Evolutionary conservation across 495 filamentous ascomycete species (phyloP).

Genomic region (Neurospora sp.): DNA sequence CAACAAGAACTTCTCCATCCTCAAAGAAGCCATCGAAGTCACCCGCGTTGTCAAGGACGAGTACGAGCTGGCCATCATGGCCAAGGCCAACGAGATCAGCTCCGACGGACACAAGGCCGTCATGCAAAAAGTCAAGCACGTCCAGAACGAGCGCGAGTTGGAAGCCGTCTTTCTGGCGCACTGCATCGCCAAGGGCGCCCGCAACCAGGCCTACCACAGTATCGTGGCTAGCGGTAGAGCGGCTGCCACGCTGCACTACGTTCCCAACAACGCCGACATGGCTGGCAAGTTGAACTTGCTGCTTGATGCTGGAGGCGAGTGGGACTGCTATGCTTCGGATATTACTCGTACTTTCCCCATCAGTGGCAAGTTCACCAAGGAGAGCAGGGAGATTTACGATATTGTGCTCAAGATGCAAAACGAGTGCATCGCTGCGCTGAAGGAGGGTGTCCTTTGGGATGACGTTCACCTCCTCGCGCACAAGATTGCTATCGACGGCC

Average conservation of each 20-base stretch:
- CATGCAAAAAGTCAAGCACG: conserved; percentile 51
- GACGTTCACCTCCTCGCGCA: conserved; percentile 72
- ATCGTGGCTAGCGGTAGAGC: conserved; percentile 71
- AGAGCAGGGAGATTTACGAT: conserved; percentile 71
- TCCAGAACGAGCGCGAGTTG: conserved; percentile 71
- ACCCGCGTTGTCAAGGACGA: conserved; percentile 71
- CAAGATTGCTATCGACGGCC: conserved; percentile 67
- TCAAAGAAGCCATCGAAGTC: conserved; percentile 70
- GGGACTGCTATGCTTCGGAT: conserved; percentile 70
- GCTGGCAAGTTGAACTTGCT: conserved; percentile 61
- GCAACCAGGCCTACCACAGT: conserved; percentile 72
- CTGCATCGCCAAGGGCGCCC: conserved; percentile 65
- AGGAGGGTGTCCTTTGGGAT: conserved; percentile 75
- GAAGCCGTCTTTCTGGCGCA: conserved; percentile 64
- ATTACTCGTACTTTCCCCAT: conserved; percentile 88
- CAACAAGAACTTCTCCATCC: conserved; percentile 45
- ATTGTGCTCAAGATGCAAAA: conserved; percentile 81
- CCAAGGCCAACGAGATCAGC: conserved; percentile 73
- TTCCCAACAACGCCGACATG: conserved; percentile 61
- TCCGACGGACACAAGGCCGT: conserved; percentile 64
- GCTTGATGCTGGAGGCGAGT: conserved; percentile 78
- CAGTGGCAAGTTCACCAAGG: conserved; percentile 58
- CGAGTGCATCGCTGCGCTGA: conserved; percentile 60
- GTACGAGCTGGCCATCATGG: conserved; percentile 75
- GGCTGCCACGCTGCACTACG: conserved; percentile 81